Evolutionary conservation across 495 filamentous ascomycete genomes (phyloP), one percentile per base, ranked within the genome.

Genomic region (Hypoxylon fuscum): DNA sequence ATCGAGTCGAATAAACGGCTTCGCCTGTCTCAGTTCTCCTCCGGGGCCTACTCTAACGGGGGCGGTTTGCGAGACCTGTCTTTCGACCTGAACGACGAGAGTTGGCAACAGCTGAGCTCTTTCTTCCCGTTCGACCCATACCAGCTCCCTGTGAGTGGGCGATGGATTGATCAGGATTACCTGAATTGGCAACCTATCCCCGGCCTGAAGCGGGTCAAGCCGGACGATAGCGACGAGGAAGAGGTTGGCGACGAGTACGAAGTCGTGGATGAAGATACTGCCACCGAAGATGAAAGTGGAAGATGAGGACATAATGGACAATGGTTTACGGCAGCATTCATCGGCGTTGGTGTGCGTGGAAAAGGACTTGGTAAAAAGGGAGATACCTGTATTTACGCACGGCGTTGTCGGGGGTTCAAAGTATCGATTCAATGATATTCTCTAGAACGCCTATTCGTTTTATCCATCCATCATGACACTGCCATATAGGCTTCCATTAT

Each of bases 121-220:
- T 97, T 93, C 73, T 98, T 98, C 72, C 95, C 96, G 1, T 99
- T 99, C 68, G 95, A 99, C 70, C 95, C 95, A 2, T 98, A 96
- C 74, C 87, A 90, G 59, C 80, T 98, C 10, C 94, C 92, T 0
- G 79, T 84, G 45, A 96, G 92, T 64, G 90, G 88, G 71, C 80
- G 85, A 32, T 98, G 96, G 95, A 68, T 99, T 44, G 85, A 90
- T 44, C 81, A 82, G 3, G 92, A 94, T 63, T 99, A 97, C 66
- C 80, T 93, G 17, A 79, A 88, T 55, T 99, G 94, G 94, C 84
- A 84, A 40, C 83, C 85, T 7, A 85, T 96, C 14, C 86, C 90
- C 1, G 90, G 93, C 1, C 73, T 96, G 5, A 81, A 81, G 31
- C 75, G 68, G 45, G 71, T 73, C 1, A 80, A 75, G 3, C 81